Evolutionary conservation across 208 protist genomes (phyloP).

Genomic region (Acanthamoeba quina): DNA sequence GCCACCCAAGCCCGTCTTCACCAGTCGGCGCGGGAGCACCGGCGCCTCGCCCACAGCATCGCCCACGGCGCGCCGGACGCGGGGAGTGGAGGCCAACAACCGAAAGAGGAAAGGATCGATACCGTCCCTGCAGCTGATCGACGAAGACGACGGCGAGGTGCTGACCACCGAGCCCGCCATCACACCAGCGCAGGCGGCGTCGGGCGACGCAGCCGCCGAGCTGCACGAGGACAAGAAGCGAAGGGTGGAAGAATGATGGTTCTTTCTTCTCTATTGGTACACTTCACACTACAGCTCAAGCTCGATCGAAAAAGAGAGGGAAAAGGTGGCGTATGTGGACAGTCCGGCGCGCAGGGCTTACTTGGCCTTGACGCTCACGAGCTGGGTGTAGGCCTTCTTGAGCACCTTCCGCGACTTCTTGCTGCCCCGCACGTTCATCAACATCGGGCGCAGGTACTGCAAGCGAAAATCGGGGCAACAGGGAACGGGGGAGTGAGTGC

Average conservation of each 20-base stretch:
- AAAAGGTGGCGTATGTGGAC: background rate
- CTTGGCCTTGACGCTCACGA: constrained; percentile 11
- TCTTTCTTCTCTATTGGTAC: background rate
- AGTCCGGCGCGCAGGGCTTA: background rate
- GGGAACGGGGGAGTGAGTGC: background rate
- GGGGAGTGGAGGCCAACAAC: too few relatives aligned
- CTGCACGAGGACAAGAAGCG: background rate
- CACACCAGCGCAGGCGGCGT: too few relatives aligned
- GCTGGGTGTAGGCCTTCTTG: constrained; percentile 41
- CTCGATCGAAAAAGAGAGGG: background rate
- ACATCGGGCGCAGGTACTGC: constrained; percentile 20
- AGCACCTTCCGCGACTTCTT: constrained; percentile 25
- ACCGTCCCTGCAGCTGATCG: too few relatives aligned
- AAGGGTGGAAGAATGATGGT: background rate
- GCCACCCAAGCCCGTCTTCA: too few relatives aligned
- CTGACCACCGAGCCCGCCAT: too few relatives aligned
- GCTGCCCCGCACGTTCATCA: constrained; percentile 43
- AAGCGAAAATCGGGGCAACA: background rate
- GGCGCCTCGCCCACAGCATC: too few relatives aligned
- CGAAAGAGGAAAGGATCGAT: too few relatives aligned
- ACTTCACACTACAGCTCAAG: background rate
- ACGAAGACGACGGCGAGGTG: too few relatives aligned
- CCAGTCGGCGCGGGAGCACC: too few relatives aligned
- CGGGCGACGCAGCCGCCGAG: too few relatives aligned
- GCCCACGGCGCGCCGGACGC: too few relatives aligned